Conservation (phyloP, 306 rosid genomes). For the Argentina anserina region DNA sequence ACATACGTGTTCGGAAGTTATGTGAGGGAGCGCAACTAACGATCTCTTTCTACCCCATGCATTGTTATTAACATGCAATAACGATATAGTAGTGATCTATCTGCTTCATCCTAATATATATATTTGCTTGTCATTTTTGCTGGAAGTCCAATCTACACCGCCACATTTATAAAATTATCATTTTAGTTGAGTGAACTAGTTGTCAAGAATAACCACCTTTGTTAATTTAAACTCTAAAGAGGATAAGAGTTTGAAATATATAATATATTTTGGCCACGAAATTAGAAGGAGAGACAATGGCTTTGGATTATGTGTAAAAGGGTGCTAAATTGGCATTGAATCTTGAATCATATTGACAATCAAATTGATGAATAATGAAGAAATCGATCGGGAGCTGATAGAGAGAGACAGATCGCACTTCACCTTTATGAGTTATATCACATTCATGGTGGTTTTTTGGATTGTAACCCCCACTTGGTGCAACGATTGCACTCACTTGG, state of each 20-base stretch:
- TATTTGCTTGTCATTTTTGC: not conserved
- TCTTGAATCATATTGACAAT: not conserved
- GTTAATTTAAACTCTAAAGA: not conserved
- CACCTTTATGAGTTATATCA: not conserved
- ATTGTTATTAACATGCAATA: not conserved
- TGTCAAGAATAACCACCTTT: not conserved
- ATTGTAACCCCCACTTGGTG: conserved; percentile 2
- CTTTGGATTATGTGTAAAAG: not conserved
- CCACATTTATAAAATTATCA: not conserved
- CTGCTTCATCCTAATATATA: not conserved
- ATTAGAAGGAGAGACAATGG: not conserved
- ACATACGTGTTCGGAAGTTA: not conserved
- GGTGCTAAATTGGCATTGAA: not conserved
- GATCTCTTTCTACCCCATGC: not conserved
- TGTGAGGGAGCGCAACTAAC: no score
- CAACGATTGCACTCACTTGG: not conserved
- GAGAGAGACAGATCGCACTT: not conserved
- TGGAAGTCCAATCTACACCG: not conserved
- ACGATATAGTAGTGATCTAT: not conserved
- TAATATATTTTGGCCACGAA: not conserved
- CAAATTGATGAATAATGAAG: not conserved
- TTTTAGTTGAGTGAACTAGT: not conserved
- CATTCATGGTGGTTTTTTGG: not conserved
- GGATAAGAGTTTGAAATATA: not conserved
- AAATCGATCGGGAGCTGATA: not conserved